These are phyloP conservation scores for Rhipidocladum racemiflorum DNA, from an alignment of 176 grass and related monocot species.

Conservation along the genomic window DNA sequence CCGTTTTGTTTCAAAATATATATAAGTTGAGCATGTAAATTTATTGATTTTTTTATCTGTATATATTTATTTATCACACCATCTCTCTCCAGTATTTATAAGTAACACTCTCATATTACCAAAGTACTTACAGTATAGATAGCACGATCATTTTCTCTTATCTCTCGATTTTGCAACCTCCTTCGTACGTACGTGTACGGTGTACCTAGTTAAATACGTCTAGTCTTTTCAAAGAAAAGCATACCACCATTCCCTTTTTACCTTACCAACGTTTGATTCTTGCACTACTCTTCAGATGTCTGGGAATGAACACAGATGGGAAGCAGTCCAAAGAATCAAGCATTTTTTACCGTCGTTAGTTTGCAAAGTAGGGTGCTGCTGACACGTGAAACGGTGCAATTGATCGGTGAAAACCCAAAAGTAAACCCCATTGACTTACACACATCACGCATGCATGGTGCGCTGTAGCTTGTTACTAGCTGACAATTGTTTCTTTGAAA, in stretches of 20 bases:
- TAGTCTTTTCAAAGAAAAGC: too few relatives aligned
- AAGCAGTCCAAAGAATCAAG: neutral
- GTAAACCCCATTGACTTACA: neutral
- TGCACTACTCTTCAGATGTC: neutral
- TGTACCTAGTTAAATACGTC: too few relatives aligned
- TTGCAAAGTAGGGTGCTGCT: neutral
- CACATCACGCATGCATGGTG: neutral
- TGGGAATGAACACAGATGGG: neutral
- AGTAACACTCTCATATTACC: too few relatives aligned
- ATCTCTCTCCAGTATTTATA: too few relatives aligned
- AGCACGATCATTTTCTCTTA: too few relatives aligned
- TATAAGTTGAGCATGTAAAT: too few relatives aligned
- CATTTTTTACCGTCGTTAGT: neutral
- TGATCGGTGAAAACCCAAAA: neutral
- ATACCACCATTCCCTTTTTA: neutral
- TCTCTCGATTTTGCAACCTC: too few relatives aligned
- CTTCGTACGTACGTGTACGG: too few relatives aligned
- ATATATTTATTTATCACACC: too few relatives aligned
- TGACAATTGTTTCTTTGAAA: constrained; percentile 21
- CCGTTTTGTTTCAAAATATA: too few relatives aligned
- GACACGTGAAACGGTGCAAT: neutral
- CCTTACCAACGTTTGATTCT: neutral
- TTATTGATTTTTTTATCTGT: too few relatives aligned
- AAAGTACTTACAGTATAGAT: too few relatives aligned
- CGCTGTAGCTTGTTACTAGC: neutral